A percentile compares a stretch with the other conserved stretches of the same genome.
phyloP scores from a whole-genome alignment of 768 basidiomycete genomes.

The Tylopilus sp. region DNA sequence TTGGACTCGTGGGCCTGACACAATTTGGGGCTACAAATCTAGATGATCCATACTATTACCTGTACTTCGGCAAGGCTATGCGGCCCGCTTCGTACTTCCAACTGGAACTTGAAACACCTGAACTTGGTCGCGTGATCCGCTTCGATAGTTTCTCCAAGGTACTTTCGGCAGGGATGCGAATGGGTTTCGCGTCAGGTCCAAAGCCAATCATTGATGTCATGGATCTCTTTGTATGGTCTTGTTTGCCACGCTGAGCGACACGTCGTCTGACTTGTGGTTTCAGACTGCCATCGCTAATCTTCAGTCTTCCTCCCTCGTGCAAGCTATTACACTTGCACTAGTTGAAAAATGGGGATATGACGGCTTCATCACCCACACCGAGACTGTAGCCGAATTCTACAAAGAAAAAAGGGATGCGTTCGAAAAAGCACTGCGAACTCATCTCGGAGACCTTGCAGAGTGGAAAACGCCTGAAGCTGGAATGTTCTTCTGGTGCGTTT shows the following conservation, averaged over 20 bases:
- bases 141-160: constrained; percentile 92
- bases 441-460: constrained; percentile 76
- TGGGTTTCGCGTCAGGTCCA: constrained; percentile 82
- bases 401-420: constrained; percentile 72
- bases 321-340: constrained; percentile 56
- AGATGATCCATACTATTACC: constrained; percentile 80
- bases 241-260: not conserved
- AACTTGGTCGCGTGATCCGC: constrained; percentile 76
- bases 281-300: constrained; percentile 68
- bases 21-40: not conserved
- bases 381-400: constrained; percentile 71
- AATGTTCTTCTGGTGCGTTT: constrained; percentile 82
- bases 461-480: constrained; percentile 72
- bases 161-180: constrained; percentile 68
- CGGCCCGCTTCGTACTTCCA: constrained; percentile 78
- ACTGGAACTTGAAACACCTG: constrained; percentile 64
- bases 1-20: not conserved
- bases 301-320: constrained; percentile 61
- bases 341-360: constrained; percentile 72
- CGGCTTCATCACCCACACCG: constrained; percentile 68
- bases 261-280: not conserved
- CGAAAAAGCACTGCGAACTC: constrained; percentile 66
- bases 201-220: constrained; percentile 62
- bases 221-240: constrained; percentile 57
- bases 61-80: constrained; percentile 67